A percentile compares a stretch with the other conserved stretches of the same genome.
Conservation (phyloP, 1,284 basidiomycete species). For the Athelia psychrophila region DNA sequence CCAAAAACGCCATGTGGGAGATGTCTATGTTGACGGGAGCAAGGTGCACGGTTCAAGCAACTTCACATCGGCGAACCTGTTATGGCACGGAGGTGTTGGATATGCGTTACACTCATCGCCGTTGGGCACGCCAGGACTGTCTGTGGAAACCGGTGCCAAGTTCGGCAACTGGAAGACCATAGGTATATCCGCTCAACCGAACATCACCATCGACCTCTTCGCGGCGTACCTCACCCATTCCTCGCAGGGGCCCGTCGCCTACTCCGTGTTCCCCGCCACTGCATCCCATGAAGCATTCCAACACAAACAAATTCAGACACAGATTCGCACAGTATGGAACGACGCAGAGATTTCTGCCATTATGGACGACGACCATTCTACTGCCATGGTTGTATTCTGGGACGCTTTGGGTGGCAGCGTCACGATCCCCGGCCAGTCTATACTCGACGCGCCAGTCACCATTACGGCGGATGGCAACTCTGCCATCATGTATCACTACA, state of each 20-base stretch:
- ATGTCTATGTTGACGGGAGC: conserved; percentile 41
- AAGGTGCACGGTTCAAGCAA: conserved; percentile 25
- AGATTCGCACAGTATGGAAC: conserved; percentile 40
- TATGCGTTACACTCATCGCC: conserved; percentile 35
- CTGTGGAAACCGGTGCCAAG: conserved; percentile 42
- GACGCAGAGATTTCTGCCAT: conserved; percentile 40
- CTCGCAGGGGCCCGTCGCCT: conserved; percentile 38
- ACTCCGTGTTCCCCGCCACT: conserved; percentile 53
- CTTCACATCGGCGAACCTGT: conserved; percentile 28
- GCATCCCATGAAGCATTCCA: conserved; percentile 27
- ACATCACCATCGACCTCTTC: conserved; percentile 55
- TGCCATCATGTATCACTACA: conserved; percentile 41
- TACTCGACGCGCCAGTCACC: conserved; percentile 27
- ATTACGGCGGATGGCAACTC: conserved; percentile 38
- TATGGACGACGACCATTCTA: conserved; percentile 34
- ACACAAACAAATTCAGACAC: conserved; percentile 18
- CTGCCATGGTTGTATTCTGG: conserved; percentile 47
- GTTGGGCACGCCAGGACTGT: conserved; percentile 31
- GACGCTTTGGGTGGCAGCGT: conserved; percentile 30
- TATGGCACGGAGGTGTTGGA: conserved; percentile 60
- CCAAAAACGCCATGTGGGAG: conserved; percentile 46
- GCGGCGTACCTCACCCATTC: conserved; percentile 55
- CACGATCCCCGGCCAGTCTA: conserved; percentile 14
- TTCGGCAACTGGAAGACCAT: conserved; percentile 61
- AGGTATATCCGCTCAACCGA: conserved; percentile 55